phyloP scores from a whole-genome alignment of 1,284 basidiomycete genomes.

The Malassezia vespertilionis region DNA sequence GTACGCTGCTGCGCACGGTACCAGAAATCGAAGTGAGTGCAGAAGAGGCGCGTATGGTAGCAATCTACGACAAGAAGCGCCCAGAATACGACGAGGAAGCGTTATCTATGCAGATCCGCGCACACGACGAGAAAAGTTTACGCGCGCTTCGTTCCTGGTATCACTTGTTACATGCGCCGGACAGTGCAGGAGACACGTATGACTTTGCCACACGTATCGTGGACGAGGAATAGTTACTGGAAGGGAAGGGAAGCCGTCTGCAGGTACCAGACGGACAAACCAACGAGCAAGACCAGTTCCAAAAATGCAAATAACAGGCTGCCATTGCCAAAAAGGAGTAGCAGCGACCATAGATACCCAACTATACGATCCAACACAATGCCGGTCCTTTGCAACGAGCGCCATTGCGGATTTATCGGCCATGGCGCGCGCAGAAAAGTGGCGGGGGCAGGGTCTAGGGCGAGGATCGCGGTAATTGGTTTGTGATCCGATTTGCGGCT shows the following conservation, averaged over 20 bases:
- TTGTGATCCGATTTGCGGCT: constrained; percentile 46
- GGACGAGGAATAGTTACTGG: constrained; percentile 13
- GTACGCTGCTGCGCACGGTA: constrained; percentile 31
- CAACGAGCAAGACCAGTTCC: constrained; percentile 26
- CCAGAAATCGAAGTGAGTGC: constrained; percentile 25
- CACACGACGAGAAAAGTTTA: constrained; percentile 26
- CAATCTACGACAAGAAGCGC: constrained; percentile 18
- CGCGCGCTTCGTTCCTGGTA: constrained; percentile 28
- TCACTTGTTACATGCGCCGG: constrained; percentile 27
- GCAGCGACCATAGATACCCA: constrained; percentile 63
- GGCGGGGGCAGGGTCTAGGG: constrained; percentile 49
- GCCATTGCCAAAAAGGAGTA: constrained; percentile 65
- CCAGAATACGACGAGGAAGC: not conserved
- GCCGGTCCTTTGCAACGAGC: constrained; percentile 57
- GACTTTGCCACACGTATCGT: constrained; percentile 25
- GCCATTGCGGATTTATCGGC: constrained; percentile 47
- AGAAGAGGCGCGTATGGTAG: constrained; percentile 20
- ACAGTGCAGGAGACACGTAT: constrained; percentile 28
- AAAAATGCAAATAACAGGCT: constrained; percentile 48
- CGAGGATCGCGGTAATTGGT: constrained; percentile 43
- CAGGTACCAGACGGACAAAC: constrained; percentile 31
- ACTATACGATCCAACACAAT: constrained; percentile 60
- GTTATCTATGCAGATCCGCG: constrained; percentile 17
- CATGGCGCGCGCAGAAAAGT: constrained; percentile 22
- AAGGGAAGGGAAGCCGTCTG: constrained; percentile 1